A percentile compares a stretch with the other conserved stretches of the same genome.
These are phyloP conservation scores for Meyerozyma sp. DNA, from an alignment of 1,139 yeast genomes.

Conservation along the genomic window DNA sequence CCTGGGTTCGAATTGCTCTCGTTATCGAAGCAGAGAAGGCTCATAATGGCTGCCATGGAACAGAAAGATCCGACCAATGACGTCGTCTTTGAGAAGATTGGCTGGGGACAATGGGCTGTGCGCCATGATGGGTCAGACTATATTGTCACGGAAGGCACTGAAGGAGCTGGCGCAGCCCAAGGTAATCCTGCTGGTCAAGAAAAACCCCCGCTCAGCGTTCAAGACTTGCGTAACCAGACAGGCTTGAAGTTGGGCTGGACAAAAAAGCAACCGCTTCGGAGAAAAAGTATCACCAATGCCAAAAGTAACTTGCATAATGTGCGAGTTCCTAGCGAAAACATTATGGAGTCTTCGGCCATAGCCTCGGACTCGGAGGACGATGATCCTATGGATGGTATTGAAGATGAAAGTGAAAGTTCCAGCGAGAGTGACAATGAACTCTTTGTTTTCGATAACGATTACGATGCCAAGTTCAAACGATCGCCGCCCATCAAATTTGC, in stretches of 20 bases:
- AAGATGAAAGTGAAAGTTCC: constrained; percentile 11
- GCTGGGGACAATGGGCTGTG: constrained; percentile 99
- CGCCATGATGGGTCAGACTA: constrained; percentile 47
- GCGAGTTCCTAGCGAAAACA: constrained; percentile 36
- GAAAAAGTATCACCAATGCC: constrained; percentile 54
- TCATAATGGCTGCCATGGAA: constrained; percentile 87
- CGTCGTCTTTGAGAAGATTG: constrained; percentile 83
- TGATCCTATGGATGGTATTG: constrained; percentile 13
- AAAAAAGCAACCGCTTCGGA: constrained; percentile 32
- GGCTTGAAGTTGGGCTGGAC: constrained; percentile 43
- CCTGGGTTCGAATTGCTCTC: constrained; percentile 77
- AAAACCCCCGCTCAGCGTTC: constrained; percentile 26
- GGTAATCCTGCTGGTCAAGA: not conserved
- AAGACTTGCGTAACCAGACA: constrained; percentile 34
- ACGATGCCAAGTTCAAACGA: constrained; percentile 13
- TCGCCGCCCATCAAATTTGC: constrained; percentile 42
- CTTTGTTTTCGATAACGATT: constrained; percentile 40
- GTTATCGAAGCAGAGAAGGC: constrained; percentile 80
- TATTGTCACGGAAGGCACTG: constrained; percentile 44
- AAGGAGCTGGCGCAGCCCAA: constrained; percentile 9
- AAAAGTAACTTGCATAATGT: constrained; percentile 41
- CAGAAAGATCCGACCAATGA: constrained; percentile 51
- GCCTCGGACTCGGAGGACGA: constrained; percentile 44
- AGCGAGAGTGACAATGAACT: constrained; percentile 28
- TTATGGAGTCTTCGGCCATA: constrained; percentile 23